Evolutionary conservation across 768 basidiomycete genomes (phyloP), one percentile per base, ranked within the genome.

Genomic region (Psilocybe subaeruginosa): DNA sequence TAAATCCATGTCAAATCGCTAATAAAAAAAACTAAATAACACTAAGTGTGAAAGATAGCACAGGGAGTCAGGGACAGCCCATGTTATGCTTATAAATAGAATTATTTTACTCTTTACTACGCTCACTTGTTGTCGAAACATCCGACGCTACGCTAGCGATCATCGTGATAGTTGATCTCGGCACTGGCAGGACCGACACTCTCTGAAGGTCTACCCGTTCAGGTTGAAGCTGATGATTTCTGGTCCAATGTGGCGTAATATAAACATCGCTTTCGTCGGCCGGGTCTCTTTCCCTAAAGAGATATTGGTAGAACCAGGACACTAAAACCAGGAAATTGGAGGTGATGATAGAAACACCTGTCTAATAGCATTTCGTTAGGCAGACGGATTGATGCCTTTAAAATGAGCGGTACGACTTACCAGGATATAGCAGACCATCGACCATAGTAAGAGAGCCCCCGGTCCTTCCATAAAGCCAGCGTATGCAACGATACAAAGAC

Each of bases 281-380:
- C 47, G 47, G 9, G 5, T 27, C 27, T 8, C 17, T 9, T 5
- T 48, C 49, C 6, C 29, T 19, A 9, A 31, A 30, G 3, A 61
- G 16, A 23, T 41, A n/a, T 9, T 39, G 47, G 6, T 49, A 46
- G 12, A 51, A 16, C 60, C 60, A 61, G 33, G 46, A 61, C 35
- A 51, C 43, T 9, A 61, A 17, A 6, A 61, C 60, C 2, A 56
- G 54, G 31, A 61, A 29, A 41, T 61, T 61, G 19, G 54, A 56
- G 1, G 54, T 55, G 31, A 56, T 55, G 23, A 61, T 48, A 9
- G 60, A 61, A 19, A 61, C 37, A 1, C 46, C 60, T 23, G n/a
- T 37, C 60, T 61, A 46, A 4, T 37, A 8, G 43, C 6, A 8
- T 3, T 8, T 29, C 1, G 23, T 35, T 9, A n/a, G 4, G 12